Evolutionary conservation across 169 alveolate species (phyloP).

Genomic region (Plasmodium billcollinsi): DNA sequence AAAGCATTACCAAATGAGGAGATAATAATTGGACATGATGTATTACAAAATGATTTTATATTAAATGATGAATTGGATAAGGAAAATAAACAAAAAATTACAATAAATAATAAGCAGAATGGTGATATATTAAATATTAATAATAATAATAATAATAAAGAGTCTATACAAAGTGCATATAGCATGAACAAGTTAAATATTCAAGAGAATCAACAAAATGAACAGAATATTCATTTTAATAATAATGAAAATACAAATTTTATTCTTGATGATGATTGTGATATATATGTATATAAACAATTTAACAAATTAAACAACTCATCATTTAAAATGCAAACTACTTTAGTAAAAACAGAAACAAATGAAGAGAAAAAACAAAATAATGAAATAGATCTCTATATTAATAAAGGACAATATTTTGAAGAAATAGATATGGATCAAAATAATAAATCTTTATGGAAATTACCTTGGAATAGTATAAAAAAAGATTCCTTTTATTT

Average conservation of each 20-base stretch:
- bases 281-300: slow-evolving; percentile 56
- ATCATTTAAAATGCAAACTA: slow-evolving; percentile 51
- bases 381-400: slow-evolving; percentile 25
- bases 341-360: slow-evolving; percentile 20
- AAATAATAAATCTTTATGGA: slow-evolving; percentile 54
- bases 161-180: neutral
- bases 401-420: slow-evolving; percentile 13
- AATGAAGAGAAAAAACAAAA: slow-evolving; percentile 13
- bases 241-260: slow-evolving; percentile 19
- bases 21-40: neutral
- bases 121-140: neutral
- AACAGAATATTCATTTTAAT: neutral
- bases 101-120: neutral
- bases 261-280: slow-evolving; percentile 67
- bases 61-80: neutral
- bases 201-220: neutral
- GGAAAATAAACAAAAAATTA: slow-evolving; percentile 2
- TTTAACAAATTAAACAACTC: slow-evolving; percentile 53
- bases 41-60: too few species aligned
- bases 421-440: slow-evolving; percentile 49
- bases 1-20: neutral
- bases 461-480: slow-evolving; percentile 64
- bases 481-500: slow-evolving; percentile 61
- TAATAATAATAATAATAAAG: neutral
- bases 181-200: neutral